Conservation (phyloP, 2,329 filamentous ascomycete species). For the Amauroascus niger region DNA sequence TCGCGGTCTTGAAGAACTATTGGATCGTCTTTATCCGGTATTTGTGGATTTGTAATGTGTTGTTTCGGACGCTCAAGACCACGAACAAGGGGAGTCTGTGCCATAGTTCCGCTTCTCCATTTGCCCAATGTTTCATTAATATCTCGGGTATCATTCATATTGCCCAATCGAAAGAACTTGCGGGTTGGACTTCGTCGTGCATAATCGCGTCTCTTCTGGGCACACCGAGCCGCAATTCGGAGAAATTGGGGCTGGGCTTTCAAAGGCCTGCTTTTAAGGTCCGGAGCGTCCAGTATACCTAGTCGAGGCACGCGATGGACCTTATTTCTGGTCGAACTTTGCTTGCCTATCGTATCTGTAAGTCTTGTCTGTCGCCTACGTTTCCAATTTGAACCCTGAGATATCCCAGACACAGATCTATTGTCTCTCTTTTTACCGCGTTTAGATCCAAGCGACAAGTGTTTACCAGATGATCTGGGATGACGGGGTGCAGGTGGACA, state of each 20-base stretch:
- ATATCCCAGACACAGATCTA: neutral
- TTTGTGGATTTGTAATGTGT: neutral
- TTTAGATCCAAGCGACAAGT: neutral
- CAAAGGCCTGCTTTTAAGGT: conserved; percentile 24
- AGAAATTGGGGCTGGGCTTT: conserved; percentile 45
- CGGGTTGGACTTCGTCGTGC: conserved; percentile 44
- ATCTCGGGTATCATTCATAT: conserved; percentile 46
- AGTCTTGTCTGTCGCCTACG: conserved; percentile 29
- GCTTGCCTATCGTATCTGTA: conserved; percentile 26
- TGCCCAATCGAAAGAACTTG: conserved; percentile 46
- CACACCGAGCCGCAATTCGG: conserved; percentile 46
- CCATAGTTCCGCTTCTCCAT: conserved; percentile 43
- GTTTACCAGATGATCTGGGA: neutral
- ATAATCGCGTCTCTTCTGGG: conserved; percentile 38
- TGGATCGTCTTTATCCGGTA: neutral
- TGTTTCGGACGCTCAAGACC: neutral
- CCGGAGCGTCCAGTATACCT: conserved; percentile 46
- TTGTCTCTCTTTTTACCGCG: conserved; percentile 12
- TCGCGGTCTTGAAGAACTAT: neutral
- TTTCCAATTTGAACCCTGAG: conserved; percentile 1
- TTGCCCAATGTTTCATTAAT: conserved; percentile 41
- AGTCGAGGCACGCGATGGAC: conserved; percentile 24
- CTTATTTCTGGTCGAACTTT: conserved; percentile 20
- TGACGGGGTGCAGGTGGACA: conserved; percentile 26
- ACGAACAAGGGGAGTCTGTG: neutral